Base-by-base conservation (phyloP, 768 basidiomycete genomes). In the Crepidotus variabilis region DNA sequence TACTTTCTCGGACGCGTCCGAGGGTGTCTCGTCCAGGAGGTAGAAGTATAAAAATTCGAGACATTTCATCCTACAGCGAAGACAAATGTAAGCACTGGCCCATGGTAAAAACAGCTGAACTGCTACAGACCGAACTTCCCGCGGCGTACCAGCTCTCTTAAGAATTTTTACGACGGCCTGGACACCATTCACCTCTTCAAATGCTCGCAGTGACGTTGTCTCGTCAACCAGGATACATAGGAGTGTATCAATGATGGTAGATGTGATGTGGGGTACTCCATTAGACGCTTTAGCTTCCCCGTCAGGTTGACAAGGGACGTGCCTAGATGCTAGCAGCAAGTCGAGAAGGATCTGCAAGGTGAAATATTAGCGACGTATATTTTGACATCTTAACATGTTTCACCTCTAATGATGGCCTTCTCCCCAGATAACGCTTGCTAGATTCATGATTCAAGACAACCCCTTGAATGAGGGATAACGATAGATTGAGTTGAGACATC, bases 41-140 rank as follows among this genome's bases (percentile, higher is more conserved):
- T 98, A 98, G 69, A 95, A 97, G 70, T 96, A 96, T 14, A 98
- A 73, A 63, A 97, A 94, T 67, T 97, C 95, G 16, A 98, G 77
- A 59, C 93, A 96, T 74, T 96, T 96, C 90, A 97, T 96, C 63
- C 94, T 96, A 63, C n/a, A 20, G 36, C 22, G 34, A 6, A 16
- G 36, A 33, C 47, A 22, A n/a, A 48, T 35, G 46, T 54, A 39
- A 58, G 48, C 20, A 39, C 16, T 13, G 32, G 28, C 10, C 20
- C 11, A 24, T 22, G 11, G 2, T 10, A 32, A 35, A 28, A 24
- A 21, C 11, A n/a, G 28, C 1, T 32, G 20, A 2, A 16, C 11
- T 4, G 39, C 10, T n/a, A 71, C 83, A 32, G 56, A 95, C 94
- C 92, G 76, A 56, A 95, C 90, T 74, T 92, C 90, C 49, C 92